Base-by-base conservation (phyloP, 169 alveolate species). In the Plasmodium coatneyi region DNA sequence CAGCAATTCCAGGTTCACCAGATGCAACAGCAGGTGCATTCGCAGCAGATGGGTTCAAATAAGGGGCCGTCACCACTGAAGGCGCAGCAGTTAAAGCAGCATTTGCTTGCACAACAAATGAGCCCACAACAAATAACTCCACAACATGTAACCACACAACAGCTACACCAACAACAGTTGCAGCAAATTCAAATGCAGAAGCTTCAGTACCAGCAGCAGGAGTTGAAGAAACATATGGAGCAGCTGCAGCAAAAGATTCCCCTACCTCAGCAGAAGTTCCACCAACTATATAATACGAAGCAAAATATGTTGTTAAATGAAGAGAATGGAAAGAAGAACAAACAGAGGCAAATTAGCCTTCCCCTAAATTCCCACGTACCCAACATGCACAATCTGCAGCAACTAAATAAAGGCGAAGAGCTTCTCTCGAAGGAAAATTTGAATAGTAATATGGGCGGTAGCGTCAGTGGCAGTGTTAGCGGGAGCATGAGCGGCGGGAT, bases 171-270 rank as follows among this genome's bases (percentile, higher is more conserved):
- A 0, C 86, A 80, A n/a, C 91, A 82, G 70, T 34, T 82, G 28
- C 54, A 82, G 49, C 91, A 82, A 82, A 54, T 56, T 19, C 78
- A 72, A 30, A 84, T 84, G 93, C 74, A 74, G 12, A 72, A 84
- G 41, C 43, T 70, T 12, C 93, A 74, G 30, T 49, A 32, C 52
- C 86, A 84, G 41, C 66, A 54, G 36, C 84, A 84, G 39, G 93
- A 84, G 43, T 34, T 84, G 82, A 84, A 84, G 66, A 84, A 74
- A 34, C 93, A 84, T 74, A 84, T 84, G 93, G 93, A 84, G 14
- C 93, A 84, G 16, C 28, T 84, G 72, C 93, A 84, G 43, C 84
- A 84, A 84, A 74, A 76, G 22, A 78, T 84, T 2, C 84, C 93
- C 32, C 7, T 52, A 41, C 12, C 66, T 2, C 86, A 72, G 25